These are phyloP conservation scores for Kwoniella sp. DNA, from an alignment of 768 basidiomycete species.

Conservation along the genomic window DNA sequence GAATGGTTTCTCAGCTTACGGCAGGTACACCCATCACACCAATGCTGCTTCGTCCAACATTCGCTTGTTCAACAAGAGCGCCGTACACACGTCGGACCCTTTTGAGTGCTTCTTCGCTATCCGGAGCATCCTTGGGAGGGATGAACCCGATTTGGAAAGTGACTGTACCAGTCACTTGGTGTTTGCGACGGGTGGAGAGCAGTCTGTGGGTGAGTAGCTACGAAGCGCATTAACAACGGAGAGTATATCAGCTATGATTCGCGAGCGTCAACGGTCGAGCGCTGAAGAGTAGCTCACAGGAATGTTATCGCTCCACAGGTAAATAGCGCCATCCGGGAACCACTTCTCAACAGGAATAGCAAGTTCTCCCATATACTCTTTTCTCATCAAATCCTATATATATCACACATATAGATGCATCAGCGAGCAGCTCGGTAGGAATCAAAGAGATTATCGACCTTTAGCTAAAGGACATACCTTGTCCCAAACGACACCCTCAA, in stretches of 20 bases:
- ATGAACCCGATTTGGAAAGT: slow-evolving; percentile 68
- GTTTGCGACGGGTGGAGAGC: slow-evolving; percentile 61
- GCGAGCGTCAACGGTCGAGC: too few species aligned
- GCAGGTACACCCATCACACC: slow-evolving; percentile 53
- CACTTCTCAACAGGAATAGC: slow-evolving; percentile 77
- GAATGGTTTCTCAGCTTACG: too few species aligned
- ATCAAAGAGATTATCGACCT: too few species aligned
- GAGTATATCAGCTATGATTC: too few species aligned
- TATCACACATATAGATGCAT: background rate
- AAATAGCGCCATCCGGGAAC: slow-evolving; percentile 65
- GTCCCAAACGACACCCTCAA: slow-evolving; percentile 92
- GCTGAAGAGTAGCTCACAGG: slow-evolving; percentile 61
- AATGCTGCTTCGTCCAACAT: slow-evolving; percentile 16
- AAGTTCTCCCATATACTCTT: slow-evolving; percentile 92
- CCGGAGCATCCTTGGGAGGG: slow-evolving; percentile 21
- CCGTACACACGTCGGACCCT: slow-evolving; percentile 59
- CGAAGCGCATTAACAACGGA: background rate
- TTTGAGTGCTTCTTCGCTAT: slow-evolving; percentile 54
- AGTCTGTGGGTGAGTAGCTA: slow-evolving; percentile 61
- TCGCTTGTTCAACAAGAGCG: slow-evolving; percentile 29
- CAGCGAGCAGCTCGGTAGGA: too few species aligned
- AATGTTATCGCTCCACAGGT: slow-evolving; percentile 64
- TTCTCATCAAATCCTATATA: slow-evolving; percentile 66
- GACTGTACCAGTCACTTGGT: slow-evolving; percentile 62
- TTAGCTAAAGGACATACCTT: slow-evolving; percentile 59